Evolutionary conservation across 1,284 basidiomycete genomes (phyloP), one percentile per base, ranked within the genome.

Genomic region (Polyporus tsugae): DNA sequence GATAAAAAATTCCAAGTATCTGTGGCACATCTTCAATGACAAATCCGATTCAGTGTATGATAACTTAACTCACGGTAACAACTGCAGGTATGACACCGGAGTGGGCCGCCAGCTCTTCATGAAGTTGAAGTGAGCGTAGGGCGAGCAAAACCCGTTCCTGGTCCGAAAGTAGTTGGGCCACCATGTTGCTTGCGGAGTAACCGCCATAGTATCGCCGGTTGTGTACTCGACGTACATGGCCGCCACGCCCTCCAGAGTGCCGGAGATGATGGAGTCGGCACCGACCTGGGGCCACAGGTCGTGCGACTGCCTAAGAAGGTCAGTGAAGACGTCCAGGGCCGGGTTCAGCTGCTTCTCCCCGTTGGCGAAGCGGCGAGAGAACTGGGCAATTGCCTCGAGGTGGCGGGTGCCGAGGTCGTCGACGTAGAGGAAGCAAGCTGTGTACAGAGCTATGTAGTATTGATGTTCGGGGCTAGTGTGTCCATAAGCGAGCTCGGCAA

Each of bases 51-150:
- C n/a, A 7, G 9, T 41, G n/a, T 7, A 2, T 10, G 1, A 13
- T 4, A 35, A 6, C n/a, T n/a, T n/a, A 10, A 64, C 71, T 65
- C 38, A 72, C 71, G 71, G 71, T 6, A 72, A 13, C 22, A 72
- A 58, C 13, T 72, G 71, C 15, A 72, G 39, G 44, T 72, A 72
- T 11, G 71, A 63, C 38, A 67, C 65, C n/a, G 67, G 58, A 2
- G 61, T 63, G 13, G 65, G 17, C 42, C 63, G 57, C 69, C 67
- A 70, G 4, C 29, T 42, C 35, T 70, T 70, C 49, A 69, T 58
- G 64, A 72, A 72, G 25, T 67, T 41, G 59, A 72, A 70, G 60
- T 72, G 67, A 13, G 69, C 66, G 46, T 65, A 72, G 19, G 69
- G 67, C 3, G 69, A 60, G n/a, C 65, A 62, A 3, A 72, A 67